phyloP scores from a whole-genome alignment of 768 basidiomycete species.

The Termitomyces sp. region DNA sequence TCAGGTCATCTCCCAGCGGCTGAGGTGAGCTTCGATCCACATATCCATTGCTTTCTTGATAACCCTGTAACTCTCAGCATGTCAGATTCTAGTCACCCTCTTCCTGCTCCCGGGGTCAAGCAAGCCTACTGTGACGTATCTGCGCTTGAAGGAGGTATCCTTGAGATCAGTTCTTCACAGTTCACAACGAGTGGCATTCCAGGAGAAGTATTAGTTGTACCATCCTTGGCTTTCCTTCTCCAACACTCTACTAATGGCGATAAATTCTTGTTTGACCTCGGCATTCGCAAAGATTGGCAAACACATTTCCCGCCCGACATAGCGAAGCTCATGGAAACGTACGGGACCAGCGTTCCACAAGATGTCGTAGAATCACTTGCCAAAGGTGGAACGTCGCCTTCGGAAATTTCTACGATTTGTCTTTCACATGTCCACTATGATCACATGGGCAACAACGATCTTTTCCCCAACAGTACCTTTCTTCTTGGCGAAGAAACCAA shows the following conservation, averaged over 20 bases:
- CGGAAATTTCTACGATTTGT: slow-evolving; percentile 37
- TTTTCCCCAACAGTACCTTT: slow-evolving; percentile 41
- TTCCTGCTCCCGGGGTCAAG: slow-evolving; percentile 32
- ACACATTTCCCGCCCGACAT: slow-evolving; percentile 28
- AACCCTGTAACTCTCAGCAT: not conserved
- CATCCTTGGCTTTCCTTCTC: slow-evolving; percentile 48
- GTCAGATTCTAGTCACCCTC: slow-evolving; percentile 12
- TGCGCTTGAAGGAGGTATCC: slow-evolving; percentile 45
- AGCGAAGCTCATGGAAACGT: slow-evolving; percentile 20
- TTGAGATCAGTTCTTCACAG: slow-evolving; percentile 30
- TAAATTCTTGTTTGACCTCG: slow-evolving; percentile 50
- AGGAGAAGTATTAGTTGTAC: slow-evolving; percentile 23
- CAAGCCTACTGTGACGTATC: slow-evolving; percentile 53
- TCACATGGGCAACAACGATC: slow-evolving; percentile 40
- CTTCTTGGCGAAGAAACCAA: slow-evolving; percentile 37
- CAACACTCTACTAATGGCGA: slow-evolving; percentile 35
- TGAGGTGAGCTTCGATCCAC: not conserved
- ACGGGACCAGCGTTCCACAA: slow-evolving; percentile 23
- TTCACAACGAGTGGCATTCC: slow-evolving; percentile 28
- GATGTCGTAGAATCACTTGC: slow-evolving; percentile 41
- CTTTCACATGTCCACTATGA: slow-evolving; percentile 54
- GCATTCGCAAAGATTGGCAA: slow-evolving; percentile 42
- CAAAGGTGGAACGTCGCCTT: slow-evolving; percentile 41
- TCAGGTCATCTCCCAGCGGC: not conserved
- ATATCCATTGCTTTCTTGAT: not conserved